Percentiles rank a stretch among this genome's conserved stretches.
Conservation (phyloP, 192 early-diverging fungal species). For the Backusella psychrophila region DNA sequence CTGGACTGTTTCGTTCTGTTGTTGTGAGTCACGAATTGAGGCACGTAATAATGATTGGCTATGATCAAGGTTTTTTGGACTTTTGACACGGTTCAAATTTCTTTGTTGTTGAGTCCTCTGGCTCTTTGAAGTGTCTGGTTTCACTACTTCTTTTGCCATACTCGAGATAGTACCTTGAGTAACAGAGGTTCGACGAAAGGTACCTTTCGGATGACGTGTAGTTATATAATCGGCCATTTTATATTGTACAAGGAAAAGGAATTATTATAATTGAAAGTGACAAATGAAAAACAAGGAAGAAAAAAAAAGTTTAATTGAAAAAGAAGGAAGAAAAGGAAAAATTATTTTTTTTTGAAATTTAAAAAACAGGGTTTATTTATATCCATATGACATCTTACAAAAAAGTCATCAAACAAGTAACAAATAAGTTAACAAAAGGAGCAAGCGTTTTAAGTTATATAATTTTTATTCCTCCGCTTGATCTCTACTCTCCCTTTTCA, state of each 20-base stretch:
- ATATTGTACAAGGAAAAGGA: not conserved
- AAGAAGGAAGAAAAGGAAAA: not conserved
- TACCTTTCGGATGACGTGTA: not conserved
- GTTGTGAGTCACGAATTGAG: not conserved
- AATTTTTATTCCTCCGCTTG: not conserved
- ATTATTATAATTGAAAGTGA: not conserved
- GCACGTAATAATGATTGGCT: not conserved
- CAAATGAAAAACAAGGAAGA: not conserved
- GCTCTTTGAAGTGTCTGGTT: not conserved
- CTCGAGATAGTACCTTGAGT: not conserved
- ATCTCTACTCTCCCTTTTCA: not conserved
- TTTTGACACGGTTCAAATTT: not conserved
- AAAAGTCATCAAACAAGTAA: not conserved
- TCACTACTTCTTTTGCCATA: conserved; percentile 3
- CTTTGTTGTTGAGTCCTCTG: not conserved
- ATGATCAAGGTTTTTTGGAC: not conserved
- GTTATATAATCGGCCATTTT: not conserved
- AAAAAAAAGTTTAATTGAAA: not conserved
- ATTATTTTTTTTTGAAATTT: not conserved
- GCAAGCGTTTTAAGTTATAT: not conserved
- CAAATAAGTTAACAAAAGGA: not conserved
- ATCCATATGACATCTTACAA: not conserved
- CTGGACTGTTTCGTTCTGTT: not conserved
- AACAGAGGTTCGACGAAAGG: not conserved
- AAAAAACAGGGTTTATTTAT: conserved; percentile 2